Evolutionary conservation across 2,329 filamentous ascomycete species (phyloP).

Genomic region (Aspergillus cejpii): DNA sequence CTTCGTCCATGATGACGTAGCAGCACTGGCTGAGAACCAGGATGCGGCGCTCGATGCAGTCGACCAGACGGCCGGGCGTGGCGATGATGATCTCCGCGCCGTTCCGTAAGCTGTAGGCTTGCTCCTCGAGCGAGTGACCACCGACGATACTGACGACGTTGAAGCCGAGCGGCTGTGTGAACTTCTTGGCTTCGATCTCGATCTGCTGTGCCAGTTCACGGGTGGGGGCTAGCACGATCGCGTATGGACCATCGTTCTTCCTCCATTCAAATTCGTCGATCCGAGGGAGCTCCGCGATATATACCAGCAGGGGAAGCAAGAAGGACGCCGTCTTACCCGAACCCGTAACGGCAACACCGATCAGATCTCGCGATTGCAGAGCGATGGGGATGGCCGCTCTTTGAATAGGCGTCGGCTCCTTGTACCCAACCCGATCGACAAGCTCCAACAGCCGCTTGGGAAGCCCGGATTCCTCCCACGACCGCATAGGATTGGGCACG

Average conservation of each 20-base stretch:
- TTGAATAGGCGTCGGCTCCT: conserved; percentile 85
- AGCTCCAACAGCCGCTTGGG: conserved; percentile 73
- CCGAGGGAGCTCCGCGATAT: conserved; percentile 83
- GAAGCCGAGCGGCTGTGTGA: conserved; percentile 83
- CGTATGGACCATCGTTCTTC: conserved; percentile 92
- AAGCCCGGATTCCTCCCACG: conserved; percentile 77
- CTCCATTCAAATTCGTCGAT: conserved; percentile 74
- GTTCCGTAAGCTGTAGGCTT: conserved; percentile 80
- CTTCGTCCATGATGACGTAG: conserved; percentile 99
- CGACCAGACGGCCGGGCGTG: conserved; percentile 93
- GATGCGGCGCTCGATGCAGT: conserved; percentile 90
- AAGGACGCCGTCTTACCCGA: conserved; percentile 98
- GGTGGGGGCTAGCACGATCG: conserved; percentile 92
- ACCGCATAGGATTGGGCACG: conserved; percentile 94
- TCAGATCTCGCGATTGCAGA: conserved; percentile 85
- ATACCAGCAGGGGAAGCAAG: conserved; percentile 81
- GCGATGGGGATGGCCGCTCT: conserved; percentile 93
- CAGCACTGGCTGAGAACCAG: conserved; percentile 93
- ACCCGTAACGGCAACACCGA: conserved; percentile 94
- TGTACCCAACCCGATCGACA: conserved; percentile 78
- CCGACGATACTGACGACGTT: conserved; percentile 96
- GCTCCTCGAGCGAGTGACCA: conserved; percentile 90
- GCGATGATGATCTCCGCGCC: conserved; percentile 97
- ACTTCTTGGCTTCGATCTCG: conserved; percentile 86
- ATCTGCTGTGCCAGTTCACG: conserved; percentile 98